Evolutionary conservation across 1,284 basidiomycete genomes (phyloP), one percentile per base, ranked within the genome.

Genomic region (Wallemia hederae): DNA sequence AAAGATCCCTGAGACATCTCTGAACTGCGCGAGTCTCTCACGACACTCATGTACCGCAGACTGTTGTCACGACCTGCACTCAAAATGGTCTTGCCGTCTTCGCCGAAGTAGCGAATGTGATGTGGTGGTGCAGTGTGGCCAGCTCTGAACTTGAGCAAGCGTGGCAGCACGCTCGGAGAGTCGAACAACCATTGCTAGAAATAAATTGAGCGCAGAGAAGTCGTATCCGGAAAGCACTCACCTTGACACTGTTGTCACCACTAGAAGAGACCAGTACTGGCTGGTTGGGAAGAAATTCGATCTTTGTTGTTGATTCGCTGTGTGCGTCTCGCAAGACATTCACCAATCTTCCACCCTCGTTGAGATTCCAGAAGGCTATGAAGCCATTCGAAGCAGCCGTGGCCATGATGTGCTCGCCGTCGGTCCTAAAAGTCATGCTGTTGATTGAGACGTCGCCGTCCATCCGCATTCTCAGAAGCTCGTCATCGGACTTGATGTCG

Each of bases 141-240:
- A 0, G 86, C 84, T 58, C 94, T 79, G 68, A 80, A 84, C 73
- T 97, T 97, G 57, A 97, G 77, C 15, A 98, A 73, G 55, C 88
- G 77, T 1, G 92, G 90, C 14, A 85, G 76, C 0, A 84, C 75
- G 0, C 83, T 83, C 0, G 87, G 85, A 0, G 88, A 84, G 69
- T 98, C 94, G 66, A 96, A 94, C 58, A 94, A 72, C 92, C 94
- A 98, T 86, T 98, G 90, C 88, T 91, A 66, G 17, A 59, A n/a
- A 49, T 60, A 24, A 17, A 19, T 33, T 3, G 1, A 63, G 26
- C 5, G 24, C 17, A 5, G 56, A 24, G 56, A 5, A 14, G n/a
- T 2, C 14, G 3, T 58, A 26, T 17, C 19, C 19, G 26, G 19
- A 59, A 60, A 62, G 17, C 34, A 70, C 68, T 59, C 60, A 89